Conservation (phyloP, 441 rosid species). For the Euphorbia celastroides region DNA sequence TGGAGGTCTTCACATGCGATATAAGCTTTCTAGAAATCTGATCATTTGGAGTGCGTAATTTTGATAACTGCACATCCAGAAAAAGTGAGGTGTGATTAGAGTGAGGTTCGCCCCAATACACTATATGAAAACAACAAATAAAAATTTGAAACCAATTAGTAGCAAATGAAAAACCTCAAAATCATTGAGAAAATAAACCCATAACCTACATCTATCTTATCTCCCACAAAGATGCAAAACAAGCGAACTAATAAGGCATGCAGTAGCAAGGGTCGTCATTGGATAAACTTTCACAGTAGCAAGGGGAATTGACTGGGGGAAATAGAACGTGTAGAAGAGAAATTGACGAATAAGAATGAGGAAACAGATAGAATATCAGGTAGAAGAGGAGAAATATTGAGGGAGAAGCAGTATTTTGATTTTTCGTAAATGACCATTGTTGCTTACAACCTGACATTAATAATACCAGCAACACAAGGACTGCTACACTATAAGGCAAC, state of each 20-base stretch:
- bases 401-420: too few species aligned
- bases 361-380: too few species aligned
- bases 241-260: background rate
- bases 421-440: too few species aligned
- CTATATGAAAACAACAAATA: constrained; percentile 3
- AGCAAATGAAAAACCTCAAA: background rate
- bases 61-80: constrained; percentile 43
- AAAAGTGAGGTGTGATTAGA: constrained; percentile 14
- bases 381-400: too few species aligned
- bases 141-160: background rate
- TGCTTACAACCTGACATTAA: too few species aligned
- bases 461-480: too few species aligned
- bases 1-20: constrained; percentile 57
- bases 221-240: background rate
- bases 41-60: constrained; percentile 37
- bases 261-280: background rate
- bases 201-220: background rate
- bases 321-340: background rate
- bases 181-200: background rate
- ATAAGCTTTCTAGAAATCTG: constrained; percentile 46
- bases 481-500: too few species aligned
- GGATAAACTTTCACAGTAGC: background rate
- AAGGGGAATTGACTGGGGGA: background rate
- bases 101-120: constrained; percentile 8
- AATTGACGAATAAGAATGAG: too few species aligned